These are phyloP conservation scores for Suillus variegatus DNA, from an alignment of 768 basidiomycete genomes.

Conservation along the genomic window DNA sequence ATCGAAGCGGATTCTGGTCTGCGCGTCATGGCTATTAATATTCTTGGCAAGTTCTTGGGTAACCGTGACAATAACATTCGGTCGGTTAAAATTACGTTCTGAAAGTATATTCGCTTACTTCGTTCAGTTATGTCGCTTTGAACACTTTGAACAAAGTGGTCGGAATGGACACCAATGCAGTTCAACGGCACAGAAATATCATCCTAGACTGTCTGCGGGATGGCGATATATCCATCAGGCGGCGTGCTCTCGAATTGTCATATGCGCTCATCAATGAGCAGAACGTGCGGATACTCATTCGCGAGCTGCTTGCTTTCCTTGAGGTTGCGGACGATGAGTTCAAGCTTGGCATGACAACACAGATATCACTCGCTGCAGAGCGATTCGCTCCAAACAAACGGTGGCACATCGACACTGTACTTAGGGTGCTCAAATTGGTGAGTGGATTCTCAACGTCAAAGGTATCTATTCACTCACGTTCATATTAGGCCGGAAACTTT, in stretches of 20 bases:
- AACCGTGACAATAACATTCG: constrained; percentile 99
- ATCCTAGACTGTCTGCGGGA: constrained; percentile 99
- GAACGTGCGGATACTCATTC: constrained; percentile 88
- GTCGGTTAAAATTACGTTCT: constrained; percentile 43
- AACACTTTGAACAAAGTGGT: constrained; percentile 99
- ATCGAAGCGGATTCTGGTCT: constrained; percentile 96
- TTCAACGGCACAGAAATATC: constrained; percentile 96
- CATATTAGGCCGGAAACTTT: constrained; percentile 87
- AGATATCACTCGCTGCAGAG: constrained; percentile 94
- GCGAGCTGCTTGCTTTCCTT: constrained; percentile 93
- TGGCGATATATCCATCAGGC: constrained; percentile 97
- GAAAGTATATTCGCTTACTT: constrained; percentile 10
- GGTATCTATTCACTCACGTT: constrained; percentile 10
- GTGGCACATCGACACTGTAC: constrained; percentile 98
- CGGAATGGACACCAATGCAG: constrained; percentile 95
- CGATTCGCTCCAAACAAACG: constrained; percentile 96
- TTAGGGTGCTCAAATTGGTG: constrained; percentile 89
- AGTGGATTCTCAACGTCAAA: constrained; percentile 26
- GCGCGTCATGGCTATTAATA: constrained; percentile 99
- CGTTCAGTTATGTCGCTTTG: constrained; percentile 86
- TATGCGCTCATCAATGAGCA: constrained; percentile 96
- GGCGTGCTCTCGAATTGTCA: constrained; percentile 93
- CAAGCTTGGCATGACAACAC: constrained; percentile 96
- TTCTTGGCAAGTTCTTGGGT: constrained; percentile 95
- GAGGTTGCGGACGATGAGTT: constrained; percentile 99